Percentiles rank a stretch among this genome's conserved stretches.
These are phyloP conservation scores for Ophiostoma angusticollis DNA, from an alignment of 2,329 filamentous ascomycete species.

Conservation along the genomic window DNA sequence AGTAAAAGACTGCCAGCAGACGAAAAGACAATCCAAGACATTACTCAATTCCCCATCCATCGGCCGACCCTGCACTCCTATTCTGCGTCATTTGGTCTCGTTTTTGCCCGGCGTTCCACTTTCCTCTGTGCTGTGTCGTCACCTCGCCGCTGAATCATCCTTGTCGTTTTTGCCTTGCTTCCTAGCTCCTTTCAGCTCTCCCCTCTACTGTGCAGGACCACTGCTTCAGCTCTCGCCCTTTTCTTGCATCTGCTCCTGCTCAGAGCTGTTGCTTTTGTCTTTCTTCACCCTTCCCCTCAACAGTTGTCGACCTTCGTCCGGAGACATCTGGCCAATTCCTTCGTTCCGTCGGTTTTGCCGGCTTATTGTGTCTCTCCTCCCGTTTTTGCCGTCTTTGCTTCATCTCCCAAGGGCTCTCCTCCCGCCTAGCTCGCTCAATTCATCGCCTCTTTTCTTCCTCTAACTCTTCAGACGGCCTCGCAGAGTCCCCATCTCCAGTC, in stretches of 20 bases:
- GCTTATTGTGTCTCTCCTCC: background rate
- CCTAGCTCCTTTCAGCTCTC: background rate
- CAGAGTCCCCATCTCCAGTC: constrained; percentile 36
- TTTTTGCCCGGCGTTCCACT: constrained; percentile 1
- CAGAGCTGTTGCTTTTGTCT: too few relatives aligned
- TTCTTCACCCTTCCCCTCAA: too few relatives aligned
- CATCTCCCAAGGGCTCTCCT: background rate
- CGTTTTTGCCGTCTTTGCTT: background rate
- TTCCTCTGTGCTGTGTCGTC: background rate
- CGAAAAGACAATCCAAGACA: too few relatives aligned
- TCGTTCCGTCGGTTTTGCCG: too few relatives aligned
- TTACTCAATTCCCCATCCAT: background rate
- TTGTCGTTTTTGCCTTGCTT: background rate
- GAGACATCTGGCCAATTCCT: background rate
- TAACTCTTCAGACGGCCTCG: constrained; percentile 19
- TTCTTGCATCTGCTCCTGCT: too few relatives aligned
- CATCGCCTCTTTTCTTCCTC: background rate
- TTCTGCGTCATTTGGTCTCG: background rate
- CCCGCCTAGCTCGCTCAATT: background rate
- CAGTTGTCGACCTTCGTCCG: too few relatives aligned
- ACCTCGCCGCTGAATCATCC: constrained; percentile 2
- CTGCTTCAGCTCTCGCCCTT: too few relatives aligned
- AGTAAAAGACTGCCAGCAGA: too few relatives aligned
- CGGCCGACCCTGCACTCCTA: background rate
- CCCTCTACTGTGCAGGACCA: too few relatives aligned